These are phyloP conservation scores for Chenopodium formosanum DNA, from an alignment of 148 eudicot species.

Conservation along the genomic window DNA sequence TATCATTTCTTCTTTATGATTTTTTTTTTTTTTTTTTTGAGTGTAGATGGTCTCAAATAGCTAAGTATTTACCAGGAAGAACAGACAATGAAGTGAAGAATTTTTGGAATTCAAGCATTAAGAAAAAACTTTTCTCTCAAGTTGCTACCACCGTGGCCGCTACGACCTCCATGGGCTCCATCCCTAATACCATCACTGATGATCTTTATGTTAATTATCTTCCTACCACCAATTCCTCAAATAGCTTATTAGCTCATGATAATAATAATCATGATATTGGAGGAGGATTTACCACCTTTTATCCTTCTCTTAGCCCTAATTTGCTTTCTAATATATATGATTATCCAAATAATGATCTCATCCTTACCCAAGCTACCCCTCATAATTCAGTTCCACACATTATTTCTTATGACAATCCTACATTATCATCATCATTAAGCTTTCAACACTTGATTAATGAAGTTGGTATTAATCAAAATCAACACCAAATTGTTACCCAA, in stretches of 20 bases:
- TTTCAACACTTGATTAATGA: constrained; percentile 24
- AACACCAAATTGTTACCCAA: constrained; percentile 11
- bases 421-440: constrained; percentile 21
- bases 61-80: constrained; percentile 85
- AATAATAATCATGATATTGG: not conserved
- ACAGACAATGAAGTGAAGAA: constrained; percentile 97
- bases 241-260: not conserved
- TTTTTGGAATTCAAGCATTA: constrained; percentile 91
- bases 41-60: constrained; percentile 88
- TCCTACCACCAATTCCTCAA: constrained; percentile 18
- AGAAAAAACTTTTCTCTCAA: constrained; percentile 66
- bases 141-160: not conserved
- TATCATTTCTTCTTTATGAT: not conserved
- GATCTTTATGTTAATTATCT: constrained; percentile 28
- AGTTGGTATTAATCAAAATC: constrained; percentile 6
- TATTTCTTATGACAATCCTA: constrained; percentile 5
- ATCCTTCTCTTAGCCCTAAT: constrained; percentile 1
- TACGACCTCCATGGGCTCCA: not conserved
- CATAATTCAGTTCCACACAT: constrained; percentile 5
- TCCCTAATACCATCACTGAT: constrained; percentile 23
- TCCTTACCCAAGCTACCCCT: constrained; percentile 1
- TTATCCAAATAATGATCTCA: not conserved
- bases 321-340: constrained; percentile 9
- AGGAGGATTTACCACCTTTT: constrained; percentile 11
- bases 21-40: not conserved